A percentile compares a stretch with the other conserved stretches of the same genome.
Evolutionary conservation across 345 rosid species (phyloP).

Genomic region (Excoecaria cochinchinensis): DNA sequence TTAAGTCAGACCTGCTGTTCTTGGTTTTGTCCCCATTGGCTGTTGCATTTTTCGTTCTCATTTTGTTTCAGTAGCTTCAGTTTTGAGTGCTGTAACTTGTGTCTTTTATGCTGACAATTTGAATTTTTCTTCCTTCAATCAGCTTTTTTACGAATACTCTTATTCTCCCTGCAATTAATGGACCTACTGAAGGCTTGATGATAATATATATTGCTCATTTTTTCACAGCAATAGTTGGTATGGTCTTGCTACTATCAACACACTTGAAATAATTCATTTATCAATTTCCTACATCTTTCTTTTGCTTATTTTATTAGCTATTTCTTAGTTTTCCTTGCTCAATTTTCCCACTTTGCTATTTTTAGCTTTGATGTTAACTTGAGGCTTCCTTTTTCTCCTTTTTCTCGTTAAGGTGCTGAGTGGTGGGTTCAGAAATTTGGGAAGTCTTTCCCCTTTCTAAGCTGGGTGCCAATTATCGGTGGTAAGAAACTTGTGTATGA

Average conservation of each 20-base stretch:
- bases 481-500: conserved; percentile 42
- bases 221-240: conserved; percentile 88
- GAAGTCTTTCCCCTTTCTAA: conserved; percentile 58
- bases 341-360: neutral
- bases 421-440: conserved; percentile 88
- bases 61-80: neutral
- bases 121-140: conserved; percentile 26
- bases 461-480: conserved; percentile 75
- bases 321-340: neutral
- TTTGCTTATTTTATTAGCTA: neutral
- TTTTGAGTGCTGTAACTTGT: neutral
- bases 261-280: neutral
- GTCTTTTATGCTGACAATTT: conserved; percentile 7
- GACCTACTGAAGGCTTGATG: conserved; percentile 97
- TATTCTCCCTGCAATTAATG: conserved; percentile 87
- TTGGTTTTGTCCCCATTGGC: neutral
- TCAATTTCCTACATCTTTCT: neutral
- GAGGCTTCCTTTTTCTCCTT: conserved; percentile 14
- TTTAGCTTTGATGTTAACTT: conserved; percentile 14
- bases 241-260: conserved; percentile 14
- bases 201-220: conserved; percentile 74
- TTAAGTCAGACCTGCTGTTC: neutral
- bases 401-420: conserved; percentile 61
- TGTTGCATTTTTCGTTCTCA: neutral
- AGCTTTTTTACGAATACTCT: conserved; percentile 94